These are phyloP conservation scores for Russula sp. DNA, from an alignment of 768 basidiomycete species.

Conservation along the genomic window DNA sequence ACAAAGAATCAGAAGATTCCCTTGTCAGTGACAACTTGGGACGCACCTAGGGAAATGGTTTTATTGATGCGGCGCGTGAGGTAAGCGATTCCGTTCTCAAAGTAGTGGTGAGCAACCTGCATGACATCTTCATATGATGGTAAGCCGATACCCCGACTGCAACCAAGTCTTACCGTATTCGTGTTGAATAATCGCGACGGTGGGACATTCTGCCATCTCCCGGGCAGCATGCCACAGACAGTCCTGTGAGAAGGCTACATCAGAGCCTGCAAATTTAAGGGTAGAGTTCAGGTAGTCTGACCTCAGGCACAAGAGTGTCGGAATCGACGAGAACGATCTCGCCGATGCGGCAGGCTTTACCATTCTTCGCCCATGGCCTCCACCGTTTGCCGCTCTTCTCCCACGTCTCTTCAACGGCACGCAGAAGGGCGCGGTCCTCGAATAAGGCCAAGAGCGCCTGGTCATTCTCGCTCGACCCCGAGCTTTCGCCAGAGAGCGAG, in stretches of 20 bases:
- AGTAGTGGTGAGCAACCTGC: slow-evolving; percentile 53
- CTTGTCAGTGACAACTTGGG: background rate
- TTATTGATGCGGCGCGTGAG: slow-evolving; percentile 47
- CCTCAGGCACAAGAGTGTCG: slow-evolving; percentile 44
- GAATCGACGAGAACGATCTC: slow-evolving; percentile 47
- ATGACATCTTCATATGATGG: slow-evolving; percentile 39
- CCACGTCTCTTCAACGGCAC: slow-evolving; percentile 49
- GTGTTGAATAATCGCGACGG: slow-evolving; percentile 48
- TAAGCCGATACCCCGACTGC: slow-evolving; percentile 23
- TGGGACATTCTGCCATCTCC: slow-evolving; percentile 44
- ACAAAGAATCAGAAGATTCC: background rate
- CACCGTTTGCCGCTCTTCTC: slow-evolving; percentile 31
- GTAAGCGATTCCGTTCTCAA: slow-evolving; percentile 43
- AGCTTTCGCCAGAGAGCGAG: slow-evolving; percentile 27
- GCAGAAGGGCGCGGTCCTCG: slow-evolving; percentile 45
- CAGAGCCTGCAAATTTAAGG: slow-evolving; percentile 4
- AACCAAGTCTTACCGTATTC: slow-evolving; percentile 33
- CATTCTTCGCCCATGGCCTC: slow-evolving; percentile 33
- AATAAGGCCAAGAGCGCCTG: slow-evolving; percentile 33
- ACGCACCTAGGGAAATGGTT: slow-evolving; percentile 34
- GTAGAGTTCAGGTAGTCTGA: slow-evolving; percentile 4
- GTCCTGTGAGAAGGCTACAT: slow-evolving; percentile 29
- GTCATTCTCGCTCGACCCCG: slow-evolving; percentile 21
- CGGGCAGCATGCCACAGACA: slow-evolving; percentile 49
- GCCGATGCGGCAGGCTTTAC: slow-evolving; percentile 39